Conservation (phyloP, 1,284 basidiomycete genomes). For the Leccinum griseonigrum region DNA sequence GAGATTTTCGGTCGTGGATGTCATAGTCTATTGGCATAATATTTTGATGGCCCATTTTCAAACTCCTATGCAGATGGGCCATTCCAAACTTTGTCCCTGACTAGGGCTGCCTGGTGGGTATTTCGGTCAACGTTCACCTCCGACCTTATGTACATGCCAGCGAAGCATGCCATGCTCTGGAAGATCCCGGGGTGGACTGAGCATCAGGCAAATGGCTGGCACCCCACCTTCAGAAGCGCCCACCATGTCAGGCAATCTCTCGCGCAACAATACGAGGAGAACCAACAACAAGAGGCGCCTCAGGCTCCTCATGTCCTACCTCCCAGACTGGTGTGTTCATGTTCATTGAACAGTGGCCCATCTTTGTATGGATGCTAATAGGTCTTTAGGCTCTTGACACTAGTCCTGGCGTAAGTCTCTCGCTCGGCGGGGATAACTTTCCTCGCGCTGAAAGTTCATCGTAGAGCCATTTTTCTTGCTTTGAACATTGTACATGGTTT, state of each 20-base stretch:
- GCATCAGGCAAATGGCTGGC: neutral
- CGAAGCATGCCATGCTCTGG: neutral
- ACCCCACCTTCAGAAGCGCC: neutral
- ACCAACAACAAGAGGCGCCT: conserved; percentile 37
- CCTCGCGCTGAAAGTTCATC: conserved; percentile 6
- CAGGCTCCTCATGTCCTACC: conserved; percentile 58
- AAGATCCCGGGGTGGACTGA: neutral
- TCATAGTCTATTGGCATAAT: conserved; percentile 15
- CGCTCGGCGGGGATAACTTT: neutral
- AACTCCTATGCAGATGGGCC: neutral
- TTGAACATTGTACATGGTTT: conserved; percentile 78
- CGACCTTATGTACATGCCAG: neutral
- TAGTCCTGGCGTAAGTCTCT: conserved; percentile 62
- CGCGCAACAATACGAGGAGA: conserved; percentile 12
- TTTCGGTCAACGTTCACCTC: neutral
- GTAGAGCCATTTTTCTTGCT: conserved; percentile 64
- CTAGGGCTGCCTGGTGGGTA: neutral
- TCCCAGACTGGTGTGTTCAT: conserved; percentile 64
- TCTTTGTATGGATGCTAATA: conserved; percentile 1
- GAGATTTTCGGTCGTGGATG: conserved; percentile 13
- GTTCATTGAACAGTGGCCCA: neutral
- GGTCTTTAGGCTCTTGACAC: conserved; percentile 59
- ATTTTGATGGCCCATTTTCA: neutral
- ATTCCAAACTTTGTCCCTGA: neutral
- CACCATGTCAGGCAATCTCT: conserved; percentile 21